phyloP scores from a whole-genome alignment of 2,329 filamentous ascomycete species.

The Ilyonectria mors-panacis region DNA sequence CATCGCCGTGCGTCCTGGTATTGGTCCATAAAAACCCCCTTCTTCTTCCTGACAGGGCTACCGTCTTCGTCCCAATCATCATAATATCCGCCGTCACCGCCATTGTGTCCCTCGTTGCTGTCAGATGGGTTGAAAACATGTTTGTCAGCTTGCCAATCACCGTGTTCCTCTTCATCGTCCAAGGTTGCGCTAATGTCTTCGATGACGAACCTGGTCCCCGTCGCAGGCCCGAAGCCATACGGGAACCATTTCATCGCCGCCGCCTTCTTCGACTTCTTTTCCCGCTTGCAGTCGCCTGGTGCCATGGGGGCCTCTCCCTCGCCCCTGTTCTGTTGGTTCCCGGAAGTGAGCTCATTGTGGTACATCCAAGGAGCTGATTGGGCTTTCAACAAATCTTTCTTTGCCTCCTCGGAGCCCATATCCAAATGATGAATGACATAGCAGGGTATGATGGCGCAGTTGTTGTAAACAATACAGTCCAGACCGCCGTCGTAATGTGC shows the following conservation, averaged over 20 bases:
- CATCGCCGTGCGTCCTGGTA: slow-evolving; percentile 26
- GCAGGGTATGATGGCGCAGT: slow-evolving; percentile 59
- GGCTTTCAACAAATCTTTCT: slow-evolving; percentile 38
- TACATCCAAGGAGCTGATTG: slow-evolving; percentile 32
- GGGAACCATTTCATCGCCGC: slow-evolving; percentile 63
- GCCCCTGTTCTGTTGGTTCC: slow-evolving; percentile 9
- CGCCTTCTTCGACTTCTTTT: slow-evolving; percentile 56
- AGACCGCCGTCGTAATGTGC: slow-evolving; percentile 56
- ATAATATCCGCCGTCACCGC: neutral
- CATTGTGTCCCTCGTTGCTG: slow-evolving; percentile 5
- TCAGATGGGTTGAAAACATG: slow-evolving; percentile 36
- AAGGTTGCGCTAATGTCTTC: slow-evolving; percentile 61
- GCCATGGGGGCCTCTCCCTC: slow-evolving; percentile 19
- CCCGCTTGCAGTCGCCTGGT: slow-evolving; percentile 55
- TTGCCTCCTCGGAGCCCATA: slow-evolving; percentile 52
- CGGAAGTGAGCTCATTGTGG: neutral
- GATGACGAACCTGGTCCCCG: slow-evolving; percentile 59
- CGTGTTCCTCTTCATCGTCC: slow-evolving; percentile 61
- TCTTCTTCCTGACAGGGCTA: slow-evolving; percentile 5
- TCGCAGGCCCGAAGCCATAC: slow-evolving; percentile 62
- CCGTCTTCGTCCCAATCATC: slow-evolving; percentile 29
- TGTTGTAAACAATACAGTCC: slow-evolving; percentile 62
- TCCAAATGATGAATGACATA: slow-evolving; percentile 64
- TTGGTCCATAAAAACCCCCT: slow-evolving; percentile 31
- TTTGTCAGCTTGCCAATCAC: slow-evolving; percentile 55